phyloP scores from a whole-genome alignment of 2,329 filamentous ascomycete species.

The Rhynchosporium graminicola region DNA sequence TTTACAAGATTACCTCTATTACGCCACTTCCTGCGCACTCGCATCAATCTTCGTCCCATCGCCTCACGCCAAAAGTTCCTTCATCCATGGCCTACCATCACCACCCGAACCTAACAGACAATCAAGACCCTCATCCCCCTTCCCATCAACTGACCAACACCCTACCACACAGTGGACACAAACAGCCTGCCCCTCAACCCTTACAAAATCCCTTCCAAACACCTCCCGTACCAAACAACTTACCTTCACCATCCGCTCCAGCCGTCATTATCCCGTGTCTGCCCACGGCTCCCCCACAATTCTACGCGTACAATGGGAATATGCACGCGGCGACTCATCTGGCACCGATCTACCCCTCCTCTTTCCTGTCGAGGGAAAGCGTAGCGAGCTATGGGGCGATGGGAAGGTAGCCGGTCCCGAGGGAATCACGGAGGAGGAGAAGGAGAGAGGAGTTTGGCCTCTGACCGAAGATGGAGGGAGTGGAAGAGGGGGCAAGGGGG shows the following conservation, averaged over 20 bases:
- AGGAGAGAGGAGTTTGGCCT: background rate
- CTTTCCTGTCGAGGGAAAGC: background rate
- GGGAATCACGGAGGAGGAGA: background rate
- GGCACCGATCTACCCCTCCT: background rate
- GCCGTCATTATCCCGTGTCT: background rate
- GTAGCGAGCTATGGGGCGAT: background rate
- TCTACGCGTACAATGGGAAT: conserved; percentile 26
- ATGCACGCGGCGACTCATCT: conserved; percentile 13
- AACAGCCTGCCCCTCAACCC: conserved; percentile 26
- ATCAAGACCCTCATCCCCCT: background rate
- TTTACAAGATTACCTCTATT: conserved; percentile 35
- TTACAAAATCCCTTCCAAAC: conserved; percentile 19
- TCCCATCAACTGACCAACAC: background rate
- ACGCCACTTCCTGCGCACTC: conserved; percentile 32
- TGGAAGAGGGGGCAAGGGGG: conserved; percentile 9
- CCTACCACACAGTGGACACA: conserved; percentile 17
- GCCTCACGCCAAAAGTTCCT: background rate
- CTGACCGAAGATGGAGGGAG: background rate
- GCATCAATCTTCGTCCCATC: conserved; percentile 17
- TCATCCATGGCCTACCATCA: no score
- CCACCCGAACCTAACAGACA: background rate
- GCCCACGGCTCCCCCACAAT: background rate
- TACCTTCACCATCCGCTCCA: conserved; percentile 16
- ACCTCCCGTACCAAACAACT: conserved; percentile 24
- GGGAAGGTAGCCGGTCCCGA: background rate